Evolutionary conservation across 805 yeast species (phyloP), one percentile per base, ranked within the genome.

Genomic region (Myxozyma monticola): DNA sequence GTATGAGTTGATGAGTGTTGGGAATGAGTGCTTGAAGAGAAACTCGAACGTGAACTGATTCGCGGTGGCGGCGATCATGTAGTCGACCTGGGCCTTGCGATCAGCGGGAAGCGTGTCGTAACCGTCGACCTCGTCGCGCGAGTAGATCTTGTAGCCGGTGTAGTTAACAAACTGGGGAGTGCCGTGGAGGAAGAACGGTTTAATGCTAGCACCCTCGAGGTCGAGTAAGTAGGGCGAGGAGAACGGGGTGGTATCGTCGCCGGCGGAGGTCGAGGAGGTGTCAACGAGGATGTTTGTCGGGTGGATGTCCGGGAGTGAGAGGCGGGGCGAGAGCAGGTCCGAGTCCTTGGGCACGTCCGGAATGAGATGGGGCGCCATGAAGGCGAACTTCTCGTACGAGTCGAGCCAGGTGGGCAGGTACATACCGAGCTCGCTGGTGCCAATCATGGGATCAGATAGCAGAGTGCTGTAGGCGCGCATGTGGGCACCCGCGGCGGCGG

Each of bases 11-110:
- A 91, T 80, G 54, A 90, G 75, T 37, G 81, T 79, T 56, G 81
- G 83, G 48, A 78, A 74, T 38, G 76, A 75, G 40, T 79, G 77
- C 62, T 85, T 87, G 60, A 90, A 73, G 22, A 83, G 78, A 52
- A 78, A 70, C 69, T 91, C 98, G 90, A 95, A 91, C 49, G 85
- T 69, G 60, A 85, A 83, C 69, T 91, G 96, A 66, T 90, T 88
- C 75, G 96, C 83, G 4, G 98, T 90, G 69, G 91, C 82, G 61
- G 82, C 82, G 68, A 83, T 83, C 83, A 91, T 87, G 70, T 85
- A 90, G 62, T 84, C 83, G 62, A 85, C 86, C 66, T 90, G 90
- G 56, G 80, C 83, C 69, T 84, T 79, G 58, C 88, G 93, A 37
- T 78, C 70, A 36, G 85, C 95, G 42, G 79, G 79, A 69, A 90